phyloP scores from a whole-genome alignment of 202 grass and related monocot species.

The Schoenoplectus triqueter region DNA sequence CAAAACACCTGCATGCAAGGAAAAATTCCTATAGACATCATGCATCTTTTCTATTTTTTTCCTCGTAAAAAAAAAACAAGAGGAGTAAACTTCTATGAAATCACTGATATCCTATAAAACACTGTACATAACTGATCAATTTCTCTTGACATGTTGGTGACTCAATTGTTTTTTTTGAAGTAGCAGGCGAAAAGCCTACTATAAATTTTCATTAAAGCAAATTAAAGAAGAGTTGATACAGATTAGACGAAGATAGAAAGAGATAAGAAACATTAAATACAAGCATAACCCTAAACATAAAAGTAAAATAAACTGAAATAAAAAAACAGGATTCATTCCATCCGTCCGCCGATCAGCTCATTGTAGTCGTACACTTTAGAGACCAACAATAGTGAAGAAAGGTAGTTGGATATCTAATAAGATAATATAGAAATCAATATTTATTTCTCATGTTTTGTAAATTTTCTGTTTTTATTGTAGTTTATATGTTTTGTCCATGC shows the following conservation, averaged over 20 bases:
- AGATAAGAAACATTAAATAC: too few relatives aligned
- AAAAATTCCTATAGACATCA: neutral
- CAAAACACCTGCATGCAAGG: neutral
- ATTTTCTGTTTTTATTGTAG: slow-evolving; percentile 1
- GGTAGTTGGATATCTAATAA: slow-evolving; percentile 5
- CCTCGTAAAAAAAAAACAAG: too few relatives aligned
- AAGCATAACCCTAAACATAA: too few relatives aligned
- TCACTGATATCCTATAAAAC: neutral
- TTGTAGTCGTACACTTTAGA: neutral
- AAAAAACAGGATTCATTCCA: too few relatives aligned
- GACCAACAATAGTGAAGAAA: neutral
- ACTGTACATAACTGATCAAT: neutral
- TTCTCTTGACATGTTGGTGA: neutral
- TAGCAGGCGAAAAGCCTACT: too few relatives aligned
- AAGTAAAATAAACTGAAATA: too few relatives aligned
- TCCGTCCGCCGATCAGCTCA: too few relatives aligned
- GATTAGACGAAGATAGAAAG: too few relatives aligned
- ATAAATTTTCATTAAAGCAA: too few relatives aligned
- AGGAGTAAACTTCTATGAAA: neutral
- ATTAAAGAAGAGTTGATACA: too few relatives aligned
- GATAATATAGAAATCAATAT: neutral
- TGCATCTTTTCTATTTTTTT: neutral
- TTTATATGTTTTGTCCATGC: neutral
- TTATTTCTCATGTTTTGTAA: slow-evolving; percentile 12
- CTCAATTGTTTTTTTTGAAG: neutral